Evolutionary conservation across 139 green algal species (phyloP).

Genomic region (Asterochloris sp.): DNA sequence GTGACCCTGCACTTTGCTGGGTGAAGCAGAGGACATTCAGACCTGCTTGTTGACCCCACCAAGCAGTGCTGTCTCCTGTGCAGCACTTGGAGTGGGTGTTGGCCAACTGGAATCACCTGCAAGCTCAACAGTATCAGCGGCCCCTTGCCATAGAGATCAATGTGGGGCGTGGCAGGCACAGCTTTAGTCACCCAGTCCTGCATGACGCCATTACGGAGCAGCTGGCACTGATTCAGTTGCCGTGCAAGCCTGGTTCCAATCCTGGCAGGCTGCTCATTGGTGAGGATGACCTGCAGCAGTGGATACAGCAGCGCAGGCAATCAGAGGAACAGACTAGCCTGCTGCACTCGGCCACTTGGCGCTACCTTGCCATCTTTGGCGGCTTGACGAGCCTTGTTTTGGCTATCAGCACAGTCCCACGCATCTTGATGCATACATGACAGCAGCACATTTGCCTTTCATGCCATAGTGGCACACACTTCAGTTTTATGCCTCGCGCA

Average conservation of each 20-base stretch:
- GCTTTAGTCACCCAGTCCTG: background rate
- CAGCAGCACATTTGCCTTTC: no score
- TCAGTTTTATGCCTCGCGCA: no score
- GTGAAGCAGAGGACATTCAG: background rate
- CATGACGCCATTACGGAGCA: background rate
- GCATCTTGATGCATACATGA: no score
- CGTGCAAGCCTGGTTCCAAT: background rate
- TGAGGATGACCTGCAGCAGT: background rate
- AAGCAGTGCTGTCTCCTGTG: background rate
- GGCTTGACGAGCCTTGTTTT: background rate
- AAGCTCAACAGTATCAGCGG: background rate
- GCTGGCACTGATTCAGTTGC: background rate
- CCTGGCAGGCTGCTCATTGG: background rate
- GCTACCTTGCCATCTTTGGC: constrained; percentile 2
- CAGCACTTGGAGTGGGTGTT: background rate
- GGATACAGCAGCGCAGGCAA: background rate
- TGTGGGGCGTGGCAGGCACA: background rate
- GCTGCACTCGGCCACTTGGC: constrained; percentile 4
- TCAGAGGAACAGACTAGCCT: background rate
- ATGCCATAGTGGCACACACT: no score
- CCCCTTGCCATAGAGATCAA: background rate
- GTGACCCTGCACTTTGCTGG: no score
- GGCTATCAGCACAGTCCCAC: background rate
- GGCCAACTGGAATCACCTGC: background rate
- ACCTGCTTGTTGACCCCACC: background rate